phyloP scores from a whole-genome alignment of 2,329 filamentous ascomycete species.

The Tothia fuscella region DNA sequence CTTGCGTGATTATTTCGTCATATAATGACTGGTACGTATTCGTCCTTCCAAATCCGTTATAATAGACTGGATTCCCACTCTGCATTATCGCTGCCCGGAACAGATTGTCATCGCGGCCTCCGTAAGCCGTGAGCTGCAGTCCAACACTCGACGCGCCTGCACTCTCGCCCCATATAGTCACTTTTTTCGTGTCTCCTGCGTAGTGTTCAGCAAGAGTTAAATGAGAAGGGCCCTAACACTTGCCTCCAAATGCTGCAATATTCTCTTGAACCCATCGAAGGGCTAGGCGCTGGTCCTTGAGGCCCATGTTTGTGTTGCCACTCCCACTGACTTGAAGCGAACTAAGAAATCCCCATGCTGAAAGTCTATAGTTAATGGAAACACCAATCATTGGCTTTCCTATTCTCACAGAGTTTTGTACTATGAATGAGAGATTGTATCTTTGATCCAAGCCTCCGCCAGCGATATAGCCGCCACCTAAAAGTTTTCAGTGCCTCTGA shows the following conservation, averaged over 20 bases:
- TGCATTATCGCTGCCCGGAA: slow-evolving; percentile 38
- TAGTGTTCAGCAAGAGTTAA: not conserved
- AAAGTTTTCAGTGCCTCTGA: no score
- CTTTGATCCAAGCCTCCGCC: slow-evolving; percentile 36
- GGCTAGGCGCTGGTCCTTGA: slow-evolving; percentile 32
- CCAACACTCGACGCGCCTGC: slow-evolving; percentile 35
- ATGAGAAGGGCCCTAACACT: not conserved
- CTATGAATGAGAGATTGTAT: slow-evolving; percentile 52
- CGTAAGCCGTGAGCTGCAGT: slow-evolving; percentile 34
- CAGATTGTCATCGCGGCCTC: slow-evolving; percentile 35
- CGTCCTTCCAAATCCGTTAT: slow-evolving; percentile 13
- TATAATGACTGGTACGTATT: slow-evolving; percentile 44
- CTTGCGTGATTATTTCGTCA: slow-evolving; percentile 45
- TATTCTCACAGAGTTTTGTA: slow-evolving; percentile 32
- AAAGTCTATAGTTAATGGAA: slow-evolving; percentile 52
- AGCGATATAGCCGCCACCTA: slow-evolving; percentile 31
- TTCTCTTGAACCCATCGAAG: slow-evolving; percentile 34
- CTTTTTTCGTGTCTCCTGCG: slow-evolving; percentile 23
- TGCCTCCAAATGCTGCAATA: slow-evolving; percentile 30
- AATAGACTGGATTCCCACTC: slow-evolving; percentile 27
- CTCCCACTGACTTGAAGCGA: slow-evolving; percentile 40
- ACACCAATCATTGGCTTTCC: slow-evolving; percentile 28
- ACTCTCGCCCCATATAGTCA: slow-evolving; percentile 34
- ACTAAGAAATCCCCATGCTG: slow-evolving; percentile 57
- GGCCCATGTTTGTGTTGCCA: slow-evolving; percentile 39